Evolutionary conservation across 345 rosid species (phyloP).

Genomic region (Eucalyptus sp.): DNA sequence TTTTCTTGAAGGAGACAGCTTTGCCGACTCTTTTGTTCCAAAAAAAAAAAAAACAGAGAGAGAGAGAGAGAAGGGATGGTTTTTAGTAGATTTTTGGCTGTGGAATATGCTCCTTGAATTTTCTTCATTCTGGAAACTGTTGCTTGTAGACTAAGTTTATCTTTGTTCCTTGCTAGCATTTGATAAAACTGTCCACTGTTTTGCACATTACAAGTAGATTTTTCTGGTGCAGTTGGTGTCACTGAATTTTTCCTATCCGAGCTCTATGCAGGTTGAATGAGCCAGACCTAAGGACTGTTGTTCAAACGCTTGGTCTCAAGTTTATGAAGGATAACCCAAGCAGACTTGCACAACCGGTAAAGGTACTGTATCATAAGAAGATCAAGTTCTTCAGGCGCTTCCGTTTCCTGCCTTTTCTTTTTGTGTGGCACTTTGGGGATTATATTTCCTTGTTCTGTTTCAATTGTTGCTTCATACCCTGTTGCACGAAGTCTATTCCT

Average conservation of each 20-base stretch:
- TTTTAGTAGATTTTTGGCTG: background rate
- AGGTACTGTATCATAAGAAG: conserved; percentile 11
- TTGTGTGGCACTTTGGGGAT: background rate
- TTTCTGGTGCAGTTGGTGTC: conserved; percentile 65
- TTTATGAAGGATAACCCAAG: conserved; percentile 38
- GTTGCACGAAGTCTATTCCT: background rate
- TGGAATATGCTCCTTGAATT: background rate
- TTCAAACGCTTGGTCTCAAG: conserved; percentile 55
- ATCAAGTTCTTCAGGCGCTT: rapidly evolving
- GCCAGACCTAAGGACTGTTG: conserved; percentile 46
- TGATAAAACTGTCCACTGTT: background rate
- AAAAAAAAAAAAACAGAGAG: too few species aligned
- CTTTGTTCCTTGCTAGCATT: background rate
- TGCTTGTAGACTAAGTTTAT: background rate
- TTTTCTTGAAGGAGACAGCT: background rate
- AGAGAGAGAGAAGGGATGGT: background rate
- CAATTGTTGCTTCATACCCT: background rate
- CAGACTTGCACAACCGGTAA: conserved; percentile 27
- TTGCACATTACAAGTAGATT: background rate
- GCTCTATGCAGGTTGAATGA: conserved; percentile 67
- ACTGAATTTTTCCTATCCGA: conserved; percentile 79
- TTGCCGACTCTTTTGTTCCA: background rate
- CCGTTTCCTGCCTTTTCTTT: too few species aligned
- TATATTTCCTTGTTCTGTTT: background rate
- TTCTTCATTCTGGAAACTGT: background rate